Percentiles rank a stretch among this genome's conserved stretches.
Evolutionary conservation across 108 stramenopile genomes (phyloP).

Genomic region (Nannochloropsis granulata): DNA sequence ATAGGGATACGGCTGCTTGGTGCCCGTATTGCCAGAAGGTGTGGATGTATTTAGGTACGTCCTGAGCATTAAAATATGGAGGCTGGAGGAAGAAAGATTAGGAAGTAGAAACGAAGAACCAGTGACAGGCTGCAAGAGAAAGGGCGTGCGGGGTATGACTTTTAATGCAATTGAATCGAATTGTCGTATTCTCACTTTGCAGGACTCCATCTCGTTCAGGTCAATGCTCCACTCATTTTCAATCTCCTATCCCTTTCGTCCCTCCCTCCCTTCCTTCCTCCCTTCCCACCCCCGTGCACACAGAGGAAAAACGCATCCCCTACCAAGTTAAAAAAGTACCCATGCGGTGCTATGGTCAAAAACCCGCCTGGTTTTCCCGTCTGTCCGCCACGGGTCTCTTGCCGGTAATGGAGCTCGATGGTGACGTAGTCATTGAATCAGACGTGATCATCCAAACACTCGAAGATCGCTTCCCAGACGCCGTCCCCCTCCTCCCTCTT

Average conservation of each 20-base stretch:
- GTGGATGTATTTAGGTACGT: conserved; percentile 4
- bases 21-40: conserved; percentile 81
- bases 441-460: conserved; percentile 30
- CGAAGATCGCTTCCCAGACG: background rate
- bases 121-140: too few relatives aligned
- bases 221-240: too few relatives aligned
- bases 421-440: conserved; percentile 33
- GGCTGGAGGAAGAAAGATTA: conserved; percentile 8
- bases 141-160: too few relatives aligned
- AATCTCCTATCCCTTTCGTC: too few relatives aligned
- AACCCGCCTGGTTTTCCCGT: conserved; percentile 26
- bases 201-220: too few relatives aligned
- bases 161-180: too few relatives aligned
- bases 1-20: conserved; percentile 59
- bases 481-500: background rate
- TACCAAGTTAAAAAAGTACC: conserved; percentile 70
- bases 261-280: too few relatives aligned
- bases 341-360: conserved; percentile 60
- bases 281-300: too few relatives aligned
- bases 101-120: too few relatives aligned
- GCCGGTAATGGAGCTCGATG: conserved; percentile 34
- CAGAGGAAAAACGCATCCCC: conserved; percentile 65
- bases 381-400: conserved; percentile 24
- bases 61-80: too few relatives aligned
- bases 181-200: too few relatives aligned